Evolutionary conservation across 1,139 yeast genomes (phyloP), one percentile per base, ranked within the genome.

Genomic region (Saccharomyces hybrid): DNA sequence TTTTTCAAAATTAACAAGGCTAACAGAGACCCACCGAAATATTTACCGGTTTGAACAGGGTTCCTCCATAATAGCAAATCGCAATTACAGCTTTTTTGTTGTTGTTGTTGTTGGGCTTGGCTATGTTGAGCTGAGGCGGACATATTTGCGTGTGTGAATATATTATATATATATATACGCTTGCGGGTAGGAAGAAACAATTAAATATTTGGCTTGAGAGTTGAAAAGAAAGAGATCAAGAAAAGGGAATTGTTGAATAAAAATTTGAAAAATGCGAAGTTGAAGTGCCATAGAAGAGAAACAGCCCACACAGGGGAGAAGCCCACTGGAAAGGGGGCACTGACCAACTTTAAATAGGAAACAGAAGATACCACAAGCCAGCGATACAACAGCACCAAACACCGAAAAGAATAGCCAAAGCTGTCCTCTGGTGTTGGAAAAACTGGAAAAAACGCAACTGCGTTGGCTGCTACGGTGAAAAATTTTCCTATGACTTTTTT

Each of bases 41-140:
- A 82, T 66, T 84, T 83, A 58, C 87, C 97, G 55, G 97, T 84
- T 66, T 79, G 78, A 60, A 79, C 74, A 46, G 97, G 97, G 68
- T 88, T 80, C 64, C 81, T 78, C 98, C 98, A 91, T 61, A 91
- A 82, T 59, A 91, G 76, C 62, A 90, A 74, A 55, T 71, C 72
- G 51, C 76, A 75, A 32, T 57, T 34, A 27, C 55, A 46, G 47
- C 44, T 38, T 38, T 38, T 16, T 19, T 38, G 25, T 38, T 38
- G 38, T 32, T 32, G 31, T 34, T 14, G 44, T 38, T 38, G 44
- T 11, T 38, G 44, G 8, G 25, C 13, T 9, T 23, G 44, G 7
- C 25, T 38, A 19, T 38, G 44, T 38, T 38, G 44, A 38, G n/a
- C 44, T 8, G 44, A 23, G n/a, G 44, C 11, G 9, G 44, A 38